Conservation (phyloP, 83 land plant genomes). For the Diphasiastrum complanatum region DNA sequence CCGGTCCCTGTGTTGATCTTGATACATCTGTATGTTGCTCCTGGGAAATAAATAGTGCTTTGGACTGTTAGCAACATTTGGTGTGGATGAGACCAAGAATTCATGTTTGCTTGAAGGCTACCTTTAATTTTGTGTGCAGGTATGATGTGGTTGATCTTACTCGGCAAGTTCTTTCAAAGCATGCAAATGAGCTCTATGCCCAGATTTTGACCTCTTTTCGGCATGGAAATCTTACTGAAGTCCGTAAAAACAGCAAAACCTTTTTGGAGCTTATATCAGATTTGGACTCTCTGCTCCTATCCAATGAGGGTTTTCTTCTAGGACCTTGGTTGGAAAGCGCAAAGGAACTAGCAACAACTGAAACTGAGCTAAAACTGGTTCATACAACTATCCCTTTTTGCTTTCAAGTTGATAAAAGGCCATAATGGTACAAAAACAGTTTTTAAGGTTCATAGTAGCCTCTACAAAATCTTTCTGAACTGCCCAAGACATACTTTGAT, state of each 20-base stretch:
- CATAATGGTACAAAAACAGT: too few species aligned
- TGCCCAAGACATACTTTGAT: too few species aligned
- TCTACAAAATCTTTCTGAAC: too few species aligned
- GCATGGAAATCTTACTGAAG: conserved; percentile 26
- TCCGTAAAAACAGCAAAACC: conserved; percentile 30
- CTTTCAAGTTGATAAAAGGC: too few species aligned
- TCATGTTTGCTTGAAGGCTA: not conserved
- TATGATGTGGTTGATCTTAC: conserved; percentile 97
- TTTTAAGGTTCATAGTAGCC: conserved; percentile 1
- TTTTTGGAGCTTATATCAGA: conserved; percentile 65
- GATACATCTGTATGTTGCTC: not conserved
- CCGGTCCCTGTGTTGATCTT: not conserved
- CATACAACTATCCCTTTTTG: too few species aligned
- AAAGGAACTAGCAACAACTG: conserved; percentile 46
- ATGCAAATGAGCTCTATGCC: conserved; percentile 63
- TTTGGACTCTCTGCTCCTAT: conserved; percentile 61
- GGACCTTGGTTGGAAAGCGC: conserved; percentile 94
- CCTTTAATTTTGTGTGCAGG: conserved; percentile 37
- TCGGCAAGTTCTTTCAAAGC: conserved; percentile 75
- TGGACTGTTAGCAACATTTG: too few species aligned
- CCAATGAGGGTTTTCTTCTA: conserved; percentile 75
- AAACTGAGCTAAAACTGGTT: conserved; percentile 22
- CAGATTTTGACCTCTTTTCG: conserved; percentile 48
- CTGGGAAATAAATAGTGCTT: too few species aligned
- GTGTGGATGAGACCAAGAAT: too few species aligned